Evolutionary conservation across 2,329 filamentous ascomycete genomes (phyloP).

Genomic region (Blumeria hordei): DNA sequence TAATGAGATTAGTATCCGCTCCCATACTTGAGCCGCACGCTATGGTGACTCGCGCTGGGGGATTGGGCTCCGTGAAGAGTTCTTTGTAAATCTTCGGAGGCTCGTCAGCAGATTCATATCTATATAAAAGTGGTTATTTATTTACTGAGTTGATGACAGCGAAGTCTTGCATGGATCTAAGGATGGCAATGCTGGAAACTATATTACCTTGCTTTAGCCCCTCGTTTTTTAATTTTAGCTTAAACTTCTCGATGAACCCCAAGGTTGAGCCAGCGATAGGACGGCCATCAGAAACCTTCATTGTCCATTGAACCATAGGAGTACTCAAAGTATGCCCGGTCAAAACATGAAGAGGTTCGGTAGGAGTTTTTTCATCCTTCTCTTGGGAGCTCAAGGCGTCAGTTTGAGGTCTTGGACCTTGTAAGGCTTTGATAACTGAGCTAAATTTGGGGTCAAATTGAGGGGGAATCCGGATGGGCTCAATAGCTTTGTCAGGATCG

Average conservation of each 20-base stretch:
- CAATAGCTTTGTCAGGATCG: slow-evolving; percentile 10
- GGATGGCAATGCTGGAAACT: slow-evolving; percentile 37
- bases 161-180: slow-evolving; percentile 65
- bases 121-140: neutral
- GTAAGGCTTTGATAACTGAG: slow-evolving; percentile 5
- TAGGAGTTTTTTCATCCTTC: neutral
- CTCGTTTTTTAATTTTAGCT: slow-evolving; percentile 16
- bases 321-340: neutral
- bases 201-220: slow-evolving; percentile 20
- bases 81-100: slow-evolving; percentile 34
- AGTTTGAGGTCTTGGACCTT: neutral
- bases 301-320: neutral
- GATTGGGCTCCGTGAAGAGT: slow-evolving; percentile 55
- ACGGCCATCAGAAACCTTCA: neutral
- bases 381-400: neutral
- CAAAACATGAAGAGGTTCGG: neutral
- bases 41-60: slow-evolving; percentile 65
- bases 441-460: slow-evolving; percentile 41
- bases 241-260: slow-evolving; percentile 24
- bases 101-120: neutral
- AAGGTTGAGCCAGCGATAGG: slow-evolving; percentile 23
- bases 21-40: slow-evolving; percentile 49
- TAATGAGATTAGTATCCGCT: slow-evolving; percentile 29
- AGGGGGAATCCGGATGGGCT: slow-evolving; percentile 29
- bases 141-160: slow-evolving; percentile 35